Base-by-base conservation (phyloP, 2,329 filamentous ascomycete genomes). In the Ophiostoma sp. region DNA sequence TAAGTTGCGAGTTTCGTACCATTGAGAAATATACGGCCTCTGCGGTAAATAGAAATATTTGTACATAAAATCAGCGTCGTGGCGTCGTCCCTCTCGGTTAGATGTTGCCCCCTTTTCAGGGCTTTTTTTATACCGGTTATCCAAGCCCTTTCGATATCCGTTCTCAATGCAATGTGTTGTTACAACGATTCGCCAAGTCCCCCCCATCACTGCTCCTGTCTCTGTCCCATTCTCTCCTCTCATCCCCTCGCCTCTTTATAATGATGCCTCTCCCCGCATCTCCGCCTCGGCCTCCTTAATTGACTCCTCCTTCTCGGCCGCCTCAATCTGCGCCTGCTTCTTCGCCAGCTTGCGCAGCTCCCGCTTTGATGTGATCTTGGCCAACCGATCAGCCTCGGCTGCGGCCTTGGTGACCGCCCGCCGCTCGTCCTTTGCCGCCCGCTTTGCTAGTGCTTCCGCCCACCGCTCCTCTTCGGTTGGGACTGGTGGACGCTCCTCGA, bases 401-500 rank as follows among this genome's bases (percentile, higher is more conserved):
- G 75, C 74, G 75, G 63, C 78, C 75, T 73, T 78, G 36, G 69
- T 80, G 8, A 80, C 79, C n/a, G 83, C 81, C 74, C 84, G 83
- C 71, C 89, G 83, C 77, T 87, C 84, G 55, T 87, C 84, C 81
- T 93, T 93, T 48, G 82, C 83, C 42, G 84, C 82, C 72, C 87
- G 87, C 80, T 89, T 86, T 39, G 82, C 82, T 68, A 89, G 85
- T 73, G 87, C 85, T 70, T 84, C 83, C 15, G 80, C 85, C 77
- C 89, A 84, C 59, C 88, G 84, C 81, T 94, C 89, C 70, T 90
- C 88, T 63, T 89, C 80, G 0, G 86, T 89, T 33, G 91, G 91
- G 12, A 96, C 85, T 0, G 89, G 85, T 5, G 91, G 90, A 7
- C 93, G 85, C 72, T 88, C 85, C 36, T 89, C 85, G 71, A 93